Base-by-base conservation (phyloP, 306 rosid species). In the Cucumis melo region DNA sequence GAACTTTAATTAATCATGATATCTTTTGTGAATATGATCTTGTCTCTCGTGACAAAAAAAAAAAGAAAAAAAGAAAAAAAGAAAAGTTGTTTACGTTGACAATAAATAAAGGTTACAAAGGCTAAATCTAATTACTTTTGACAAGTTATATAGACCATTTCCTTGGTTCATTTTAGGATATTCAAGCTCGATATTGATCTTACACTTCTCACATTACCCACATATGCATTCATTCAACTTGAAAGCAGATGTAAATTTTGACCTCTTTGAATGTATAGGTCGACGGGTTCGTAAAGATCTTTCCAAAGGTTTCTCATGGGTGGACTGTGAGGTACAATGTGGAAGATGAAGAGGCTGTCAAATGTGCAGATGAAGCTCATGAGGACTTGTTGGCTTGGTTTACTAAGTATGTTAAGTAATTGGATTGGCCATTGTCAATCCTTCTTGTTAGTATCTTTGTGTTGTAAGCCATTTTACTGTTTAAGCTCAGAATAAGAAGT, bases 351-450 rank as follows among this genome's bases (percentile, higher is more conserved):
- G 77, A 42, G 11, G 84, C 86, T 50, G 84, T 80, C 23, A 87
- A 87, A 79, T 42, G 74, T 64, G 96, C 96, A 5, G 84, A 86
- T 62, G 93, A 91, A 81, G 90, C 93, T 27, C 96, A 91, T 71
- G 50, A 77, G 48, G 82, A 89, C 85, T 53, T 87, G 90, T 78
- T 89, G 84, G 87, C 80, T 39, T 91, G 97, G 91, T 84, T 89
- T 63, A 44, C 80, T 60, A n/a, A n/a, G n/a, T n/a, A 41, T 54
- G 17, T 76, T 5, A 67, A 67, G 55, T 67, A 41, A 76, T 59
- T 59, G 54, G 17, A 44, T 5, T 67, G 34, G n/a, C 74, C 23
- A 46, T 46, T 67, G 44, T 42, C n/a, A 12, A 67, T 29, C 36
- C 53, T 6, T 42, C 11, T 67, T 67, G 55, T n/a, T 67, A 5